Conservation (phyloP, 345 rosid genomes). For the Pseudoturritis turrita region DNA sequence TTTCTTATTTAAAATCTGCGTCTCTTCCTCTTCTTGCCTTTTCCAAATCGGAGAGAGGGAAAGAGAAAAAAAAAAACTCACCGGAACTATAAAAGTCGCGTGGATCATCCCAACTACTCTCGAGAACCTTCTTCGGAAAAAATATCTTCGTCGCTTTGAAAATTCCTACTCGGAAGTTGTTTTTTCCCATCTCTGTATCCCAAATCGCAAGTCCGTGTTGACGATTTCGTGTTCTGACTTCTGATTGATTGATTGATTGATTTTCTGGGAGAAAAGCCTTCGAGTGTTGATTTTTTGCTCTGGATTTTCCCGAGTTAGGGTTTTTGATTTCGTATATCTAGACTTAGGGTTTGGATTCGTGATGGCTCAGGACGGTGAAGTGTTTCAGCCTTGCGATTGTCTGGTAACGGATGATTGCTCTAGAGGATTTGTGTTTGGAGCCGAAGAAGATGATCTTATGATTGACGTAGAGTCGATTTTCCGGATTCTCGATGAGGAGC, state of each 20-base stretch:
- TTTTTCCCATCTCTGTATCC: not conserved
- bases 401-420: slow-evolving; percentile 2
- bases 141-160: not conserved
- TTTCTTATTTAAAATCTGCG: slow-evolving; percentile 22
- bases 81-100: slow-evolving; percentile 18
- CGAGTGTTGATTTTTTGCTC: not conserved
- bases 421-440: not conserved
- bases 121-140: not conserved
- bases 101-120: not conserved
- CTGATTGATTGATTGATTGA: not conserved
- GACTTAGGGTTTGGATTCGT: slow-evolving; percentile 10
- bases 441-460: slow-evolving; percentile 5
- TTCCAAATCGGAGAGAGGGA: not conserved
- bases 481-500: slow-evolving; percentile 27
- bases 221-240: slow-evolving; percentile 6
- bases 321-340: not conserved
- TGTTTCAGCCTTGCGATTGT: not conserved
- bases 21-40: not conserved
- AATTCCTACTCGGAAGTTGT: not conserved
- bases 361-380: slow-evolving; percentile 26
- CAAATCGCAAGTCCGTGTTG: not conserved
- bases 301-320: not conserved
- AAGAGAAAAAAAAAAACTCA: not conserved
- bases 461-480: slow-evolving; percentile 28
- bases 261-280: not conserved